These are phyloP conservation scores for Leucocoprinus birnbaumii DNA, from an alignment of 768 basidiomycete genomes.

Conservation along the genomic window DNA sequence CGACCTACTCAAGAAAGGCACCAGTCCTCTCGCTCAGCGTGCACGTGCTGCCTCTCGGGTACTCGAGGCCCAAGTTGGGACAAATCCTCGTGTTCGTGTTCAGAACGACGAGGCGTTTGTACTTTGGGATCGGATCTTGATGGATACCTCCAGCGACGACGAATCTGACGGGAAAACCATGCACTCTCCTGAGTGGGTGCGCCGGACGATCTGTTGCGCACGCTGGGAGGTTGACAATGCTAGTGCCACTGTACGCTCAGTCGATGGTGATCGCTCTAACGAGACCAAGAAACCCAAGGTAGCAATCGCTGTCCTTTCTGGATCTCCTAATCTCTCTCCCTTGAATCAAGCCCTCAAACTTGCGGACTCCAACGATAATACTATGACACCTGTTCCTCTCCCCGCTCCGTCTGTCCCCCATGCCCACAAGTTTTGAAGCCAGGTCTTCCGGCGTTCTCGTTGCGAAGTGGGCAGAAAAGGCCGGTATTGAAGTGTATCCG, in stretches of 20 bases:
- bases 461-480: constrained; percentile 62
- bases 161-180: constrained; percentile 20
- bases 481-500: constrained; percentile 55
- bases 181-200: constrained; percentile 78
- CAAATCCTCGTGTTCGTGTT: constrained; percentile 76
- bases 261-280: constrained; percentile 3
- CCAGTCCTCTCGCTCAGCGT: constrained; percentile 70
- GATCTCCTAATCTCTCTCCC: constrained; percentile 32
- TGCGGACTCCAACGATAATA: constrained; percentile 26
- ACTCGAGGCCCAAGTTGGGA: constrained; percentile 83
- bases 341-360: constrained; percentile 25
- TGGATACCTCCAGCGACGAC: constrained; percentile 20
- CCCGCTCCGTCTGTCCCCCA: constrained; percentile 53
- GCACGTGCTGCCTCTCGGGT: constrained; percentile 88
- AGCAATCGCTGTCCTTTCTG: constrained; percentile 54
- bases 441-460: constrained; percentile 65
- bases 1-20: constrained; percentile 91
- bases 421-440: constrained; percentile 57
- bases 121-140: constrained; percentile 76
- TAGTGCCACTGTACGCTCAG: constrained; percentile 13
- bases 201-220: constrained; percentile 80
- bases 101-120: constrained; percentile 83
- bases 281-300: constrained; percentile 39
- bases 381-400: constrained; percentile 57
- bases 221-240: constrained; percentile 69